These are phyloP conservation scores for Laburnicola sp. DNA, from an alignment of 2,329 filamentous ascomycete genomes.

Conservation along the genomic window DNA sequence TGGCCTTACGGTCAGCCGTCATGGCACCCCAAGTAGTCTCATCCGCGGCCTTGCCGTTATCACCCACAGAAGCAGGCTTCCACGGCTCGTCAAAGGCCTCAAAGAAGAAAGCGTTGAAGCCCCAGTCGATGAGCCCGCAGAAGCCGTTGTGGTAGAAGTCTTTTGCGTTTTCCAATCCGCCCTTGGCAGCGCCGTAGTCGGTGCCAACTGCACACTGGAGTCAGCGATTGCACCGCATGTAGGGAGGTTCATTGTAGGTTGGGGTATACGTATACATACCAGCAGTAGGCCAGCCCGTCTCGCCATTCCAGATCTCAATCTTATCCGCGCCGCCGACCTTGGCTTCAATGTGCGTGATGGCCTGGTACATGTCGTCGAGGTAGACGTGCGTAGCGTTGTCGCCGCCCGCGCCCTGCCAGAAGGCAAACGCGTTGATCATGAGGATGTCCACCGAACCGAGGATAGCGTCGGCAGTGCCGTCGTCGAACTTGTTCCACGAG, in stretches of 20 bases:
- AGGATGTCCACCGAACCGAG: constrained; percentile 65
- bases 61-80: constrained; percentile 67
- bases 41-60: constrained; percentile 63
- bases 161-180: constrained; percentile 61
- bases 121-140: constrained; percentile 67
- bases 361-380: constrained; percentile 68
- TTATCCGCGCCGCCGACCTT: constrained; percentile 57
- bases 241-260: background rate
- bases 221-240: constrained; percentile 13
- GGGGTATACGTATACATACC: constrained; percentile 22
- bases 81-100: constrained; percentile 74
- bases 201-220: constrained; percentile 54
- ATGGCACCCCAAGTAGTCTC: constrained; percentile 73
- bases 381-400: constrained; percentile 64
- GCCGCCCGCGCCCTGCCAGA: constrained; percentile 68
- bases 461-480: constrained; percentile 68
- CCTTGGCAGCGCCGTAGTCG: constrained; percentile 64
- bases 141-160: constrained; percentile 65
- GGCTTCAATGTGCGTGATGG: constrained; percentile 64
- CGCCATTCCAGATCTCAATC: constrained; percentile 68
- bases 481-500: constrained; percentile 72
- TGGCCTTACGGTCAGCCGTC: constrained; percentile 60
- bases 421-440: constrained; percentile 70
- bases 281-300: constrained; percentile 68
- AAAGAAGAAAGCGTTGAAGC: constrained; percentile 71